phyloP scores from a whole-genome alignment of 345 rosid species.

The Melaleuca alternifolia region DNA sequence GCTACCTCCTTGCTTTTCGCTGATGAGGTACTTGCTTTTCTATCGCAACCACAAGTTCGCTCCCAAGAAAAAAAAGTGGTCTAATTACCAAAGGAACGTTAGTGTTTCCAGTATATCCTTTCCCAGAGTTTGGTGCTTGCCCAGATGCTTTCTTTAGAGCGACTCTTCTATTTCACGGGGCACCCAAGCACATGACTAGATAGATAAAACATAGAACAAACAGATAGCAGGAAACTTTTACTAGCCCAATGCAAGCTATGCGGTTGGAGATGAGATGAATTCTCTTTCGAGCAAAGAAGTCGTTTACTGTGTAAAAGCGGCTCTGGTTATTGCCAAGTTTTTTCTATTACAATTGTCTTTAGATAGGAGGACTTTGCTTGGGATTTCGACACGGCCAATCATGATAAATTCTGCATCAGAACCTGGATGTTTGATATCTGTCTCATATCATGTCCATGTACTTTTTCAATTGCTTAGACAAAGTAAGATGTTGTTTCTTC shows the following conservation, averaged over 20 bases:
- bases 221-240: neutral
- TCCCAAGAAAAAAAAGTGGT: neutral
- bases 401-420: neutral
- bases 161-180: neutral
- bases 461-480: neutral
- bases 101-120: neutral
- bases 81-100: neutral
- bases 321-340: neutral
- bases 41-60: neutral
- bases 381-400: neutral
- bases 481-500: neutral
- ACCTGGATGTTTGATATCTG: neutral
- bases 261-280: neutral
- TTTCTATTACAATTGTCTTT: neutral
- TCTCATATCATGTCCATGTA: neutral
- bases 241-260: neutral
- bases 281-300: neutral
- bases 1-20: slow-evolving; percentile 46
- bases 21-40: slow-evolving; percentile 36
- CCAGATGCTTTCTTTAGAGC: neutral
- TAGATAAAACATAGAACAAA: neutral
- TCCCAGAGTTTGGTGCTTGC: neutral
- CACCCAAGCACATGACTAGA: neutral
- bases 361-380: neutral
- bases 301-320: neutral